Evolutionary conservation across 192 early-diverging fungal genomes (phyloP), one percentile per base, ranked within the genome.

Genomic region (Linnemannia zychae): DNA sequence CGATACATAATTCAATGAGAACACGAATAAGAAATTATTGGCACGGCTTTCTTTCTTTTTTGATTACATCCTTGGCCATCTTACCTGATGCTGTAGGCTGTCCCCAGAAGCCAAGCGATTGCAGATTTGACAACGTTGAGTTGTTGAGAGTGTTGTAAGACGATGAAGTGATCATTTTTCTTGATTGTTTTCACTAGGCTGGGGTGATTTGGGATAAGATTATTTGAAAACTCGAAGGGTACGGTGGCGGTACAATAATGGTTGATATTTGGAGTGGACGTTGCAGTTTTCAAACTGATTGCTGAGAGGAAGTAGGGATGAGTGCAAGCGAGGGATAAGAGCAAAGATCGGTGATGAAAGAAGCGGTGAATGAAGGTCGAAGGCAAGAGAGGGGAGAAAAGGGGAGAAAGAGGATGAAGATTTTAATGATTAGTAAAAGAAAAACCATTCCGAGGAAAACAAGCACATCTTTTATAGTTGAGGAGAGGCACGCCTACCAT

Each of bases 11-110:
- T 44, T 44, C 9, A 9, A 44, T 15, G 28, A 63, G 1, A 22
- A 60, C 5, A 22, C 22, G n/a, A 11, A 57, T 7, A 60, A 24
- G 53, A 20, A 63, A 63, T 28, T 13, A 63, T 15, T 33, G 57
- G 3, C 12, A 68, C 34, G 37, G 17, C 22, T 68, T 38, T 38
- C 38, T 68, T 68, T 68, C 3, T 0, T 57, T 57, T 24, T 11
- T 57, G 50, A n/a, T n/a, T n/a, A n/a, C n/a, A n/a, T n/a, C n/a
- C 53, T 9, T 24, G n/a, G 53, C n/a, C 17, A 20, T 9, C 33
- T 52, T 84, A 84, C 82, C 82, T 78, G 82, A 77, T 28, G 82
- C 71, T 12, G 82, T 84, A 48, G 82, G 82, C 28, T 66, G 60
- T 2, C 82, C 82, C 82, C 82, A 84, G 24, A 49, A 84, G 20